Conservation (phyloP, 805 yeast species). For the Komagataella populi region DNA sequence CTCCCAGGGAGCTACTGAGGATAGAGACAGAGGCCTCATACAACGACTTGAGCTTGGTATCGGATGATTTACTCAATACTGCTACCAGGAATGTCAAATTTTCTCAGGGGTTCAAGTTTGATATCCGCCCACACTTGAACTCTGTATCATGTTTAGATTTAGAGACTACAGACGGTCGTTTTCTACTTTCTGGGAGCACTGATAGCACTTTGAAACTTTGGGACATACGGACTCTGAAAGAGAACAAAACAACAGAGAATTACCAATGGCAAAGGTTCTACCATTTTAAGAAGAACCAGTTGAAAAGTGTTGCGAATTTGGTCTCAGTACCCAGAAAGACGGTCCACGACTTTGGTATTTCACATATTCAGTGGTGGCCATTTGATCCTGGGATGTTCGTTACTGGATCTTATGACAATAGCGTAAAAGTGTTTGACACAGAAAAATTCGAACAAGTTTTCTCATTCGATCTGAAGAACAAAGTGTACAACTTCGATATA, state of each 20-base stretch:
- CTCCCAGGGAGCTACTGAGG: slow-evolving; percentile 20
- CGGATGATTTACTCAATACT: slow-evolving; percentile 22
- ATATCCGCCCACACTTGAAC: slow-evolving; percentile 17
- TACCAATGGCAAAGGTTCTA: slow-evolving; percentile 16
- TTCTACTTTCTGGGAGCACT: slow-evolving; percentile 57
- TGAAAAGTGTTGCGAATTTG: slow-evolving; percentile 8
- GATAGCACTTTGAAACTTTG: slow-evolving; percentile 58
- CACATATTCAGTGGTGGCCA: slow-evolving; percentile 80
- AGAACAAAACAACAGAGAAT: slow-evolving; percentile 4
- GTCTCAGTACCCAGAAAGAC: slow-evolving; percentile 14
- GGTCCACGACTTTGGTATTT: slow-evolving; percentile 62
- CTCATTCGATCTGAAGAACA: slow-evolving; percentile 43
- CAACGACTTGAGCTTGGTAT: slow-evolving; percentile 12
- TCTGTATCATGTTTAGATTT: slow-evolving; percentile 51
- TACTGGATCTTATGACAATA: slow-evolving; percentile 67
- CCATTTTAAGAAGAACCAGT: slow-evolving; percentile 15
- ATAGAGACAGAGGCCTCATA: slow-evolving; percentile 24
- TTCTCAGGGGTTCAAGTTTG: background rate
- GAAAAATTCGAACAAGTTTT: slow-evolving; percentile 51
- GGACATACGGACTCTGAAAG: slow-evolving; percentile 29
- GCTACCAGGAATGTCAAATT: slow-evolving; percentile 8
- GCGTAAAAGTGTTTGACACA: slow-evolving; percentile 75
- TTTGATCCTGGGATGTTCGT: slow-evolving; percentile 77
- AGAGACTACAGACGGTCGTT: slow-evolving; percentile 31
- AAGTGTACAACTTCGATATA: slow-evolving; percentile 58